Evolutionary conservation across 179 eudicot species (phyloP).

Genomic region (Actinidia polygama): DNA sequence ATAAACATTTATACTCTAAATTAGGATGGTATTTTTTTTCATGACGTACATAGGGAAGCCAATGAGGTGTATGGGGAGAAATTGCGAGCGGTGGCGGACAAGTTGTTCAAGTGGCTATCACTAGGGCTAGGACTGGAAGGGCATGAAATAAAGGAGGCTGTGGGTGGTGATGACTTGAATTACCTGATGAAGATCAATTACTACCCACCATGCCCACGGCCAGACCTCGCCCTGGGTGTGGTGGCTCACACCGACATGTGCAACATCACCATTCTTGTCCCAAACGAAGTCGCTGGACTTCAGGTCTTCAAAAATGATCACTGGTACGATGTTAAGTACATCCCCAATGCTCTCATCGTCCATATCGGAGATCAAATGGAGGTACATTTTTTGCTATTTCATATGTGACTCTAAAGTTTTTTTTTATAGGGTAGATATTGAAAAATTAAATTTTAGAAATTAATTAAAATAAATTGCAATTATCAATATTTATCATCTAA

Average conservation of each 20-base stretch:
- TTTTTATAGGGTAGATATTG: too few relatives aligned
- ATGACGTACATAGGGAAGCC: slow-evolving; percentile 46
- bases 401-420: background rate
- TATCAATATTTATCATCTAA: too few relatives aligned
- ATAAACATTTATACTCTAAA: too few relatives aligned
- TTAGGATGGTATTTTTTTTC: too few relatives aligned
- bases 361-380: slow-evolving; percentile 90
- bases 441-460: too few relatives aligned
- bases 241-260: slow-evolving; percentile 73
- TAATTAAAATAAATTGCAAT: too few relatives aligned
- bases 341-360: slow-evolving; percentile 74
- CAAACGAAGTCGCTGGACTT: slow-evolving; percentile 79
- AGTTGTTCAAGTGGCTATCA: slow-evolving; percentile 51
- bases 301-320: slow-evolving; percentile 64
- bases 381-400: slow-evolving; percentile 37
- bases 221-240: slow-evolving; percentile 38
- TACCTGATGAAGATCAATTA: slow-evolving; percentile 75
- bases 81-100: slow-evolving; percentile 47
- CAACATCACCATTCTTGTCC: slow-evolving; percentile 71
- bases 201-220: slow-evolving; percentile 66
- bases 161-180: slow-evolving; percentile 57
- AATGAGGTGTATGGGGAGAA: slow-evolving; percentile 56
- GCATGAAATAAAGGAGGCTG: slow-evolving; percentile 41
- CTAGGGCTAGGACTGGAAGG: slow-evolving; percentile 63
- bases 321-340: slow-evolving; percentile 79